A percentile compares a stretch with the other conserved stretches of the same genome.
Evolutionary conservation across 768 basidiomycete genomes (phyloP).

Genomic region (Lentinula sp.): DNA sequence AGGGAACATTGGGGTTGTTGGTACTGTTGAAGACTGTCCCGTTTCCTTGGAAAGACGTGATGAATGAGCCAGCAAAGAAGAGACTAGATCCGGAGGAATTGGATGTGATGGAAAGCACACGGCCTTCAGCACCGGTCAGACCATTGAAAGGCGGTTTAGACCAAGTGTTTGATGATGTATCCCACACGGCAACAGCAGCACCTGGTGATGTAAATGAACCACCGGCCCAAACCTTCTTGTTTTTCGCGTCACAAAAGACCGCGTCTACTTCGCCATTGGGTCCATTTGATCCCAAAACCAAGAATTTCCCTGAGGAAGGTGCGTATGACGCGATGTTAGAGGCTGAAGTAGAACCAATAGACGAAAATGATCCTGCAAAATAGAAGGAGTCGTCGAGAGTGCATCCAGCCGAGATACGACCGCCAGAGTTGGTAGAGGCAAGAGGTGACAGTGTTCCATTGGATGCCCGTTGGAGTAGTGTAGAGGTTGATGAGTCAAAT

Average conservation of each 20-base stretch:
- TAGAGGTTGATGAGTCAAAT: constrained; percentile 67
- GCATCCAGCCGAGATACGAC: constrained; percentile 71
- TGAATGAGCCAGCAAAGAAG: constrained; percentile 87
- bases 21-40: constrained; percentile 49
- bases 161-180: constrained; percentile 61
- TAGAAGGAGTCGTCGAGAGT: constrained; percentile 63
- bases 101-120: constrained; percentile 71
- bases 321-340: constrained; percentile 77
- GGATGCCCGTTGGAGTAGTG: constrained; percentile 58
- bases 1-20: constrained; percentile 83
- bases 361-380: constrained; percentile 79
- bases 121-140: constrained; percentile 60
- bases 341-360: constrained; percentile 52
- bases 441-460: constrained; percentile 65
- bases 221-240: constrained; percentile 70
- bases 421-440: constrained; percentile 77
- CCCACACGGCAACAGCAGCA: constrained; percentile 67
- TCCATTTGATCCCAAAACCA: constrained; percentile 58
- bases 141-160: constrained; percentile 76
- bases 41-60: constrained; percentile 61
- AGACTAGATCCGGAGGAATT: constrained; percentile 68
- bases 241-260: constrained; percentile 68
- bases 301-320: constrained; percentile 48
- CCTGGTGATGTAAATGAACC: constrained; percentile 69
- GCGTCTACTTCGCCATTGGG: constrained; percentile 71